Evolutionary conservation across 768 basidiomycete species (phyloP).

Genomic region (Mycena vitilis): DNA sequence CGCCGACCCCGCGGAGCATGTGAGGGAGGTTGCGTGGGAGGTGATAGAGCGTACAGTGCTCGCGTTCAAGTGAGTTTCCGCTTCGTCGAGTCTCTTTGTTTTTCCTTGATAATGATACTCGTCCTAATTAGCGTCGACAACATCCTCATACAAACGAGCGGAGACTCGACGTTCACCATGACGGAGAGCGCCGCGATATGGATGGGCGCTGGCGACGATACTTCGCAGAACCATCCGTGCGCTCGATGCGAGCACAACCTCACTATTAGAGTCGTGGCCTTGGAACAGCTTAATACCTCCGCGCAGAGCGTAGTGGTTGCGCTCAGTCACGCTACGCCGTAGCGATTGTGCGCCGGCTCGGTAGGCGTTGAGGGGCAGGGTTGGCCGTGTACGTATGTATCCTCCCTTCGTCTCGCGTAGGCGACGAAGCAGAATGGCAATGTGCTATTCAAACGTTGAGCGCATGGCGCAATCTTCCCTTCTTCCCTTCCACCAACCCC

Average conservation of each 20-base stretch:
- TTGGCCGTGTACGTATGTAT: no score
- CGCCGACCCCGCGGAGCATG: not conserved
- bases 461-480: no score
- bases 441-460: no score
- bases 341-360: no score
- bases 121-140: not conserved
- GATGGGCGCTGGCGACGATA: constrained; percentile 5
- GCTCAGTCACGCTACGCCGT: not conserved
- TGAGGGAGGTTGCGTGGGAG: constrained; percentile 2
- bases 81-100: not conserved
- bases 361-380: no score
- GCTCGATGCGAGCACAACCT: constrained; percentile 14
- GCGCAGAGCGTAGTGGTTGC: not conserved
- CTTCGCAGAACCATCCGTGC: not conserved
- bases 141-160: not conserved
- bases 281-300: not conserved
- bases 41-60: not conserved
- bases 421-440: no score
- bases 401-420: no score
- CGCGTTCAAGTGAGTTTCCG: constrained; percentile 5
- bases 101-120: no score
- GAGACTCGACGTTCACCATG: not conserved
- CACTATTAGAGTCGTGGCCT: not conserved
- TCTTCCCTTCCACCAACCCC: no score
- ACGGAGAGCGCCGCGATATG: not conserved